Base-by-base conservation (phyloP, 768 basidiomycete genomes). In the Lactifluus volemus region DNA sequence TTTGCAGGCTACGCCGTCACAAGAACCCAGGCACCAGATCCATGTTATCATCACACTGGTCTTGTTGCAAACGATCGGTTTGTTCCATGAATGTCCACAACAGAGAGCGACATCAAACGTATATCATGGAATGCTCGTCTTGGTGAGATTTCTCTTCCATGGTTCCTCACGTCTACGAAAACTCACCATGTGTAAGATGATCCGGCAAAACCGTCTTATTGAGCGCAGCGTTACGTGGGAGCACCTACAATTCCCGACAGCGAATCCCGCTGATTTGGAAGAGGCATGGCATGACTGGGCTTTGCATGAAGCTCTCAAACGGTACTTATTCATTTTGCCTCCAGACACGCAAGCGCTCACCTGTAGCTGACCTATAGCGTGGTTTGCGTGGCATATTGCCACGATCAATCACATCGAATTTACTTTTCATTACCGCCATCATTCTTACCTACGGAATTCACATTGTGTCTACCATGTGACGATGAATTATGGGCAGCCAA, bases 111-210 rank as follows among this genome's bases (percentile, higher is more conserved):
- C 74, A 55, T 80, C 79, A 49, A 81, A 72, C 60, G 71, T 78
- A n/a, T 85, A 81, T 67, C 85, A 81, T 71, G 77, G 77, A 41
- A 81, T 82, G 77, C 77, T 87, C 29, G 79, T 84, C 50, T 78
- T 78, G 76, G 84, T 84, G 67, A 67, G 76, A 74, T 12, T 12
- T 8, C 29, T 45, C 5, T 11, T 36, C 34, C 32, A 25, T 29
- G 6, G 25, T 44, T 48, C 5, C 29, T 6, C 17, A 25, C 1
- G 29, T 29, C 36, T n/a, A 10, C 9, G 19, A 51, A 48, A 60
- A 30, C 53, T 51, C 32, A 63, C 45, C 61, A 21, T 53, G 45
- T 44, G 49, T 19, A 58, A 70, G 78, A 75, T 68, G 76, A 73
- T 72, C 59, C 72, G 70, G 53, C 70, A 68, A 68, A 73, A 63